Evolutionary conservation across 768 basidiomycete genomes (phyloP), one percentile per base, ranked within the genome.

Genomic region (Sporobolomyces phaffii): DNA sequence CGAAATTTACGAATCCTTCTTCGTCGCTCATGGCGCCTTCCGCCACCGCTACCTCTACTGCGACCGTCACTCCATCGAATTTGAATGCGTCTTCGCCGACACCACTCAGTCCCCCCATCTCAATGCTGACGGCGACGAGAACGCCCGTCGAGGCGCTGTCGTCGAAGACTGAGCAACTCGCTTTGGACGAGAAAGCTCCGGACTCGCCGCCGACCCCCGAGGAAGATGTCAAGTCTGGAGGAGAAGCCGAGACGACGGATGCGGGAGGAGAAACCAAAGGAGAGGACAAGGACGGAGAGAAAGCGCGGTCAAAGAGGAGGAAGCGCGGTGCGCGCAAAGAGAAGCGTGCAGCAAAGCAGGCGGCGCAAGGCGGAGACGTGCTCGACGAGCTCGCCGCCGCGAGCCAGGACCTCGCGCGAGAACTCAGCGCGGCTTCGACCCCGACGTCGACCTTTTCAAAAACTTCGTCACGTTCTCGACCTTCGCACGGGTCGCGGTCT

Each of bases 321-420:
- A 70, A 69, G 61, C 69, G 68, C 13, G 65, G 69, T 31, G 62
- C 64, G 64, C 50, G 56, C 48, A 72, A 61, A 43, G 62, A 72
- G 71, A 72, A 69, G 52, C 53, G 62, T 11, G 64, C 64, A 3
- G 64, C 68, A 33, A 54, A 62, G 17, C 69, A 62, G 36, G 65
- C 59, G 6, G 45, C 47, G 17, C 60, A 44, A 24, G 50, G 38
- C 22, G 63, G 38, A 31, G 61, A 41, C 22, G 61, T 63, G 8
- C 62, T 63, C 14, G 63, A 69, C 5, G 71, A 73, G 18, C 51
- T 68, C 20, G 72, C 65, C 0, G 52, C 62, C 0, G 69, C 68
- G 22, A 66, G 63, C 34, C 65, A 69, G 38, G 57, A 65, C 44
- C 61, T 73, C 14, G 74, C 74, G 11, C 63, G 74, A 24, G 74